Conservation (phyloP, 768 basidiomycete genomes). For the Phlebiopsis gigantea region DNA sequence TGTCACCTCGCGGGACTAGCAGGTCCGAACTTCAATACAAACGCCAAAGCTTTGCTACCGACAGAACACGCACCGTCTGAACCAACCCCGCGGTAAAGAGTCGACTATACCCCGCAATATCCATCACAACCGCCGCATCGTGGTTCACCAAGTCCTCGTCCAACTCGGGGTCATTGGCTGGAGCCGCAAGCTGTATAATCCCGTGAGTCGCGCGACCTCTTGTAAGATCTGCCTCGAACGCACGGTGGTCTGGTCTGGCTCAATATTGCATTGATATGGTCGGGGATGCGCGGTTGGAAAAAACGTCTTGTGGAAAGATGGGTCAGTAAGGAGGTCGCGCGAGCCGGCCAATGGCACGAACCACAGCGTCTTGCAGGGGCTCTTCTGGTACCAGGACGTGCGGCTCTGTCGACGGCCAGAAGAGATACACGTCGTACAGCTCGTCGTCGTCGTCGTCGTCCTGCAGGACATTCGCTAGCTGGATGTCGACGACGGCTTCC, state of each 20-base stretch:
- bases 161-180: too few relatives aligned
- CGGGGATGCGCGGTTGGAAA: too few relatives aligned
- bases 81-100: slow-evolving; percentile 7
- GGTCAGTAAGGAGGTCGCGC: too few relatives aligned
- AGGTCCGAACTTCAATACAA: background rate
- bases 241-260: too few relatives aligned
- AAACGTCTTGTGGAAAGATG: too few relatives aligned
- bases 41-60: background rate
- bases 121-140: background rate
- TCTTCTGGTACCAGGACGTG: background rate
- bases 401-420: slow-evolving; percentile 6
- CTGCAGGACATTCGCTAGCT: background rate
- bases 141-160: too few relatives aligned
- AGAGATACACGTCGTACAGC: slow-evolving; percentile 9
- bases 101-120: slow-evolving; percentile 4
- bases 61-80: slow-evolving; percentile 2
- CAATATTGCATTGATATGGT: too few relatives aligned
- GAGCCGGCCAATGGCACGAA: too few relatives aligned
- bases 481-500: background rate
- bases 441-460: background rate
- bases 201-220: too few relatives aligned
- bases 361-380: too few relatives aligned
- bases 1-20: slow-evolving; percentile 5
- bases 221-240: too few relatives aligned
- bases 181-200: too few relatives aligned